Conservation (phyloP, 2,329 filamentous ascomycete genomes). For the Epichloe sibirici region DNA sequence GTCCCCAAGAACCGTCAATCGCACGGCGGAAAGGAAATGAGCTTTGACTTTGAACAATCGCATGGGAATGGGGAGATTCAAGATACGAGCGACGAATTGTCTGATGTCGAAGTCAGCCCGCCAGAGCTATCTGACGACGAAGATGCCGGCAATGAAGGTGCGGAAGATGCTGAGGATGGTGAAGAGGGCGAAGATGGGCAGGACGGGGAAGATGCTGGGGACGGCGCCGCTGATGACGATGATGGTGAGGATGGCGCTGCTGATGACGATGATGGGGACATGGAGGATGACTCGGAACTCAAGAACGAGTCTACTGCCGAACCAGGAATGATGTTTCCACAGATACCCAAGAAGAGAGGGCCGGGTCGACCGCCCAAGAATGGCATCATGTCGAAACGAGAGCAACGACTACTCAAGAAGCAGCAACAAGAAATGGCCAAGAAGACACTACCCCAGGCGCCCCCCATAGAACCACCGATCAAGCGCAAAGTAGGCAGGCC, state of each 20-base stretch:
- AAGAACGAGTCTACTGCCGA: conserved; percentile 18
- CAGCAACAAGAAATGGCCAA: conserved; percentile 34
- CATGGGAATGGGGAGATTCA: conserved; percentile 43
- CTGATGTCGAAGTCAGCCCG: conserved; percentile 29
- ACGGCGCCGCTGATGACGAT: neutral
- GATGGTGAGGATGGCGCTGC: conserved; percentile 8
- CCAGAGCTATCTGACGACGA: conserved; percentile 29
- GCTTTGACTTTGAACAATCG: conserved; percentile 57
- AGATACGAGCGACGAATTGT: conserved; percentile 43
- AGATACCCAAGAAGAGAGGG: conserved; percentile 55
- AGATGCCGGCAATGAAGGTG: conserved; percentile 16
- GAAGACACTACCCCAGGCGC: conserved; percentile 36
- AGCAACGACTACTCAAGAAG: conserved; percentile 53
- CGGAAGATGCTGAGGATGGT: conserved; percentile 16
- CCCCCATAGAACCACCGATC: conserved; percentile 35
- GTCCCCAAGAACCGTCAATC: conserved; percentile 36
- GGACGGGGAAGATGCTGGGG: conserved; percentile 4
- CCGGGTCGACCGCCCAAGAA: conserved; percentile 75
- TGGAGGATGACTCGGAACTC: conserved; percentile 10
- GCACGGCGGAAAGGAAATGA: conserved; percentile 56
- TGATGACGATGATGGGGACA: conserved; percentile 13
- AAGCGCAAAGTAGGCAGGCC: conserved; percentile 56
- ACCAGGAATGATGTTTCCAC: conserved; percentile 25
- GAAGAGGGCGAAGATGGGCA: conserved; percentile 11
- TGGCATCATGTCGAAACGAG: conserved; percentile 70